Percentiles rank a stretch among this genome's conserved stretches.
phyloP scores from a whole-genome alignment of 495 filamentous ascomycete genomes.

The Penicillium chermesinum region DNA sequence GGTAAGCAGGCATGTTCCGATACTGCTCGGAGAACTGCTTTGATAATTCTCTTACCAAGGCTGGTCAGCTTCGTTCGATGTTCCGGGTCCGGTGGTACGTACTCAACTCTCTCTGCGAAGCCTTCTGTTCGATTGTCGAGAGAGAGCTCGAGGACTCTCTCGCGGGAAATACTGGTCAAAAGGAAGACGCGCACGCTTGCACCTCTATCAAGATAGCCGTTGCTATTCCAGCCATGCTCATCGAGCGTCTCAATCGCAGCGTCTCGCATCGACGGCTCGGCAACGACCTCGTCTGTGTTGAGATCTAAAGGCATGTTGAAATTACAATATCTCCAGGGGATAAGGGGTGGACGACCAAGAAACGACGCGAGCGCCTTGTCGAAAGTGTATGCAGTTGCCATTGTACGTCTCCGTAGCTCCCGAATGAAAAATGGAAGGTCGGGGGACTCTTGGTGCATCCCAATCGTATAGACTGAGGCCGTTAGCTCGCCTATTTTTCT shows the following conservation, averaged over 20 bases:
- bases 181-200: conserved; percentile 35
- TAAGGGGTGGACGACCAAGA: conserved; percentile 47
- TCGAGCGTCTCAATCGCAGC: conserved; percentile 35
- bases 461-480: conserved; percentile 40
- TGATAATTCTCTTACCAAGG: conserved; percentile 9
- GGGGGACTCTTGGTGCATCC: conserved; percentile 46
- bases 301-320: conserved; percentile 51
- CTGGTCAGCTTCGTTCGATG: neutral
- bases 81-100: neutral
- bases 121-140: conserved; percentile 30
- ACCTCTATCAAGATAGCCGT: conserved; percentile 27
- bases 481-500: conserved; percentile 24
- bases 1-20: conserved; percentile 11
- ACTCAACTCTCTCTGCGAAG: conserved; percentile 19
- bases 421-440: conserved; percentile 40
- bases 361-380: conserved; percentile 48
- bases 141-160: conserved; percentile 52
- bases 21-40: conserved; percentile 9
- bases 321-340: conserved; percentile 46
- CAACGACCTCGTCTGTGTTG: conserved; percentile 39
- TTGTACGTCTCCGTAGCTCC: conserved; percentile 43
- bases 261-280: conserved; percentile 32
- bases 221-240: conserved; percentile 46
- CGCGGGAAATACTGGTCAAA: conserved; percentile 40
- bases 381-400: conserved; percentile 39